These are phyloP conservation scores for Coniochaeta pulveracea DNA, from an alignment of 2,329 filamentous ascomycete species.

Conservation along the genomic window DNA sequence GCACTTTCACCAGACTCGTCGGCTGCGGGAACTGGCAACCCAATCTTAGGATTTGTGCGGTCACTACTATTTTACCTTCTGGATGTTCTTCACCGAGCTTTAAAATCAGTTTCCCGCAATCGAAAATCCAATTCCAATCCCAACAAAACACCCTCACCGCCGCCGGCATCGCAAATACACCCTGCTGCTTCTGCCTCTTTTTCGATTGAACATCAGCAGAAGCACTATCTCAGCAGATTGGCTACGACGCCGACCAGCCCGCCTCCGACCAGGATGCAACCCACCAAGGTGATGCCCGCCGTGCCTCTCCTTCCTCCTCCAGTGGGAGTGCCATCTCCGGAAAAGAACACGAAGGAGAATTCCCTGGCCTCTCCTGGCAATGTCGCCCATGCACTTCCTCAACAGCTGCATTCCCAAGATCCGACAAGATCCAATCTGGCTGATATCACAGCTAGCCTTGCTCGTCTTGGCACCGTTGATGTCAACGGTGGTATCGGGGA, in stretches of 20 bases:
- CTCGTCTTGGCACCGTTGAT: background rate
- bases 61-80: slow-evolving; percentile 12
- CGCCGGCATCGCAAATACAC: background rate
- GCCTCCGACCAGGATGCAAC: slow-evolving; percentile 3
- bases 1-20: slow-evolving; percentile 9
- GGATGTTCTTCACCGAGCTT: slow-evolving; percentile 8
- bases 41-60: slow-evolving; percentile 12
- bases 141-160: slow-evolving; percentile 3
- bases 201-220: too few relatives aligned
- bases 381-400: too few relatives aligned
- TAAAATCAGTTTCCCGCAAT: slow-evolving; percentile 8
- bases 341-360: slow-evolving; percentile 7
- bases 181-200: background rate
- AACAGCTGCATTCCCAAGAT: too few relatives aligned
- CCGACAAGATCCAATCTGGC: background rate
- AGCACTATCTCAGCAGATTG: slow-evolving; percentile 5
- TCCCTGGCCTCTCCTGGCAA: background rate
- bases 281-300: slow-evolving; percentile 9
- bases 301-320: slow-evolving; percentile 7
- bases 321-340: background rate
- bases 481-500: background rate
- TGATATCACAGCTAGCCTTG: background rate
- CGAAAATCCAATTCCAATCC: slow-evolving; percentile 6
- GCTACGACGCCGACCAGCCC: slow-evolving; percentile 5
- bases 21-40: slow-evolving; percentile 9